phyloP scores from a whole-genome alignment of 2,329 filamentous ascomycete genomes.

The Amesomyces nigricolor region DNA sequence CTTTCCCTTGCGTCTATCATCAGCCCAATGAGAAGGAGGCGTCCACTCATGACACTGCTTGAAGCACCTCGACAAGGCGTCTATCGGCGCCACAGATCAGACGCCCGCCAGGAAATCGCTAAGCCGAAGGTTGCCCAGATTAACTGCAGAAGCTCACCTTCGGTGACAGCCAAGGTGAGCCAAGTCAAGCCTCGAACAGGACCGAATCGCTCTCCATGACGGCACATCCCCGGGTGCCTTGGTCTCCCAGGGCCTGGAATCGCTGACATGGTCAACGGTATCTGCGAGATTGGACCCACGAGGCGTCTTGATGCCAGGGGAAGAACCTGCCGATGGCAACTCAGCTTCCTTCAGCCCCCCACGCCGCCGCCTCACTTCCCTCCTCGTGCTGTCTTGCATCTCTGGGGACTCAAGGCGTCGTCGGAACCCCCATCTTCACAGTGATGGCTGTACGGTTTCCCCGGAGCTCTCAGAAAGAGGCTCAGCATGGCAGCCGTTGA shows the following conservation, averaged over 20 bases:
- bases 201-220: not conserved
- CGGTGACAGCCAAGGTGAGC: too few relatives aligned
- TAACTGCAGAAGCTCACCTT: too few relatives aligned
- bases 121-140: too few relatives aligned
- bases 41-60: not conserved
- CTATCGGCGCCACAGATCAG: not conserved
- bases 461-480: too few relatives aligned
- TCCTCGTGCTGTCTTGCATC: not conserved
- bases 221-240: not conserved
- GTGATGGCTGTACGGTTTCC: not conserved
- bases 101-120: not conserved
- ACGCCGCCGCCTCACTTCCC: slow-evolving; percentile 4
- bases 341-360: not conserved
- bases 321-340: not conserved
- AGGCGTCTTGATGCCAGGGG: not conserved
- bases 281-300: slow-evolving; percentile 5
- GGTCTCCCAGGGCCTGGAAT: not conserved
- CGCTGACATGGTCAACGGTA: not conserved
- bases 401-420: not conserved
- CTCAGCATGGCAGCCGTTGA: too few relatives aligned
- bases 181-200: not conserved
- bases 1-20: slow-evolving; percentile 1
- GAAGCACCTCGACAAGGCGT: not conserved
- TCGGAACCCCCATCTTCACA: not conserved
- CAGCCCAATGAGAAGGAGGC: not conserved